Evolutionary conservation across 805 yeast genomes (phyloP).

Genomic region (Wickerhamia fluorescens): DNA sequence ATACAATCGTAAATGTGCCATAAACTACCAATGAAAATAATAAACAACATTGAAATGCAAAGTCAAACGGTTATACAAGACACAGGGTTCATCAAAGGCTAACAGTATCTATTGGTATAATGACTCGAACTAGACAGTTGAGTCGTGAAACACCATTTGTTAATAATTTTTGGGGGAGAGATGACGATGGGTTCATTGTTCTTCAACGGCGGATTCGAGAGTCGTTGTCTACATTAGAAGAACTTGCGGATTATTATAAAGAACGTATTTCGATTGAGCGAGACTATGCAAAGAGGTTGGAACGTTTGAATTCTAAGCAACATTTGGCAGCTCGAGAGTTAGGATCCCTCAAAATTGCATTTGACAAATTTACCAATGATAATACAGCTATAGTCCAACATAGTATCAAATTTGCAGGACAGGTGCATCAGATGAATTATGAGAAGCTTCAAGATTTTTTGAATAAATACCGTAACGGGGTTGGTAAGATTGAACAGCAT

Average conservation of each 20-base stretch:
- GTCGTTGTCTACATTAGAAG: constrained; percentile 46
- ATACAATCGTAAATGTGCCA: too few species aligned
- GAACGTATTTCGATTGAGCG: constrained; percentile 57
- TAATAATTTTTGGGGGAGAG: constrained; percentile 57
- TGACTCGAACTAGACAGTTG: too few species aligned
- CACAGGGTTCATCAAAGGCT: too few species aligned
- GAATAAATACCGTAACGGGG: constrained; percentile 43
- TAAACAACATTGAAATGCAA: too few species aligned
- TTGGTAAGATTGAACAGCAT: constrained; percentile 50
- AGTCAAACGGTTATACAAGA: too few species aligned
- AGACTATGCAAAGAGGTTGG: constrained; percentile 57
- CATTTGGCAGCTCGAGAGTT: constrained; percentile 49
- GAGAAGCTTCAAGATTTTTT: constrained; percentile 49
- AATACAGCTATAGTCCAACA: constrained; percentile 52
- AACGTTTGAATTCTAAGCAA: constrained; percentile 40
- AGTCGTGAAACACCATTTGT: too few species aligned
- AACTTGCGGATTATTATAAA: constrained; percentile 27
- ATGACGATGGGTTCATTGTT: constrained; percentile 52
- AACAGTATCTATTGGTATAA: too few species aligned
- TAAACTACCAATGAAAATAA: too few species aligned
- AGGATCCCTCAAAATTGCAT: constrained; percentile 52
- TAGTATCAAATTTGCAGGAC: constrained; percentile 47
- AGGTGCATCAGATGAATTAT: constrained; percentile 40
- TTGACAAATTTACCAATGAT: constrained; percentile 53
- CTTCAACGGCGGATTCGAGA: constrained; percentile 52